A percentile compares a stretch with the other conserved stretches of the same genome.
Evolutionary conservation across 345 rosid species (phyloP).

Genomic region (Hirschfeldia incana): DNA sequence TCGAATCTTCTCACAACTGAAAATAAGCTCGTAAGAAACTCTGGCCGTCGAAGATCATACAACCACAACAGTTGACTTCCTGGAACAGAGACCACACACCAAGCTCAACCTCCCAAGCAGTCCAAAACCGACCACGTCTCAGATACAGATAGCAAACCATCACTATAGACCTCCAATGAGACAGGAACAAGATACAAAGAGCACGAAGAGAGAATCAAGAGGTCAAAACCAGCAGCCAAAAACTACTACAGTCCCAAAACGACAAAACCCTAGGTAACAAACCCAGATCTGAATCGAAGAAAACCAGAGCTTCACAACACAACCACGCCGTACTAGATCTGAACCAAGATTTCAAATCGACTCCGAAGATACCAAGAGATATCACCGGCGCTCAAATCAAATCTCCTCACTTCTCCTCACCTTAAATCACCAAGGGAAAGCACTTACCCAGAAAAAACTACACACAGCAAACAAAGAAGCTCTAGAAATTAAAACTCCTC

Average conservation of each 20-base stretch:
- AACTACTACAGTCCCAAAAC: too few species aligned
- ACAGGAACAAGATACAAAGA: too few species aligned
- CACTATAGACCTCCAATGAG: too few species aligned
- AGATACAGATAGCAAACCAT: too few species aligned
- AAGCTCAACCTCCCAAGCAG: background rate
- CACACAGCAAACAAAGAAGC: background rate
- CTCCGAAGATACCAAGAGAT: background rate
- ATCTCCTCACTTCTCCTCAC: background rate
- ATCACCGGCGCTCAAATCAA: background rate
- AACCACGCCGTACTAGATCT: background rate
- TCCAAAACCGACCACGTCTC: background rate
- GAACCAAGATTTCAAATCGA: background rate
- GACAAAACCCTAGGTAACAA: background rate
- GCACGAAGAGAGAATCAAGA: too few species aligned
- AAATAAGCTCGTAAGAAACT: too few species aligned
- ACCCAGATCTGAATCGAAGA: background rate
- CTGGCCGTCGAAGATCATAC: too few species aligned
- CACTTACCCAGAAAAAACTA: background rate
- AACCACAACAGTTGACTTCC: too few species aligned
- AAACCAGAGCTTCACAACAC: background rate
- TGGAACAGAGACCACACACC: background rate
- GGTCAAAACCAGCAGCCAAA: too few species aligned
- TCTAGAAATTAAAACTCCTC: background rate
- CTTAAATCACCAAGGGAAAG: background rate
- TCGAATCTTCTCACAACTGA: background rate